Evolutionary conservation across 1,139 yeast species (phyloP), one percentile per base, ranked within the genome.

Genomic region (Scheffersomyces lignicola): DNA sequence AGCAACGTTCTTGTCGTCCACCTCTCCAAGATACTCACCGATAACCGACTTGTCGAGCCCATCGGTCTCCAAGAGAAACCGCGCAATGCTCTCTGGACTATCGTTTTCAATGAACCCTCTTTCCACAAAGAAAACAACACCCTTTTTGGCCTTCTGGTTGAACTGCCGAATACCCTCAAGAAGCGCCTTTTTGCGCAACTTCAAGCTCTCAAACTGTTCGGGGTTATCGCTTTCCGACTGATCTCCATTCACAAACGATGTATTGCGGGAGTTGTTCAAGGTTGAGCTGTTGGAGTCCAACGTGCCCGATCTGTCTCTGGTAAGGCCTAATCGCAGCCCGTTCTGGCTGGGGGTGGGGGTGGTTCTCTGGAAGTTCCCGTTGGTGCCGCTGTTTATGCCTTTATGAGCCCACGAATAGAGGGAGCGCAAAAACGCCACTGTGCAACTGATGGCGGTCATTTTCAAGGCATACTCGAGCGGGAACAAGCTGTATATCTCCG

Each of bases 1-100:
- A 3, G 83, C 80, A 44, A 88, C 77, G 52, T 86, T 83, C 37
- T 73, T 73, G 6, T 83, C 87, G 44, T 83, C 83, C 28, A 94
- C 96, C 51, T 88, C 97, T 36, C 98, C 98, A 41, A 94, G 69
- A 52, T 73, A 94, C 51, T 90, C 98, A 35, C 99, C 99, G 41
- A 94, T 73, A 4, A 77, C 77, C 0, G 92, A 76, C 54, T 90
- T 85, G 56, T 90, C 96, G 35, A 94, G 67, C 0, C 92, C 89
- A 31, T 84, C 95, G 1, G 92, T 86, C 12, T 71, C 70, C 33
- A 88, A 62, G 36, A 94, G 64, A 56, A 94, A 88, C 37, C 61
- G 57, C 0, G 97, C 97, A 44, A 94, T 79, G 7, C 77, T 78
- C 4, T 51, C 54, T 1, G 97, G 90, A 2, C 75, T 70, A 25